These are phyloP conservation scores for Copromyces sp. DNA, from an alignment of 495 filamentous ascomycete genomes.

Conservation along the genomic window DNA sequence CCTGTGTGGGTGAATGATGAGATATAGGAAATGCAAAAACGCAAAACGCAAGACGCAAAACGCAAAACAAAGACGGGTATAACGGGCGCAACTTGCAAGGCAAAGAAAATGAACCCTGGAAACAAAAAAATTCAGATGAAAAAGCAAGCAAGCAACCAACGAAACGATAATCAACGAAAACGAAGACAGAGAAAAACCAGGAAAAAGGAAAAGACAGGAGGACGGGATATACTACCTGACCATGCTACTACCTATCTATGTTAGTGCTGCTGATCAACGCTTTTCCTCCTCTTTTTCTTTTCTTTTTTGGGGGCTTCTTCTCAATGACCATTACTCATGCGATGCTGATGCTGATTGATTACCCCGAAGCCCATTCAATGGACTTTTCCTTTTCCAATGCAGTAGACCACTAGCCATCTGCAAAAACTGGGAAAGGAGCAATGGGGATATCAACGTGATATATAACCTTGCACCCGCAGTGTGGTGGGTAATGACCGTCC, in stretches of 20 bases:
- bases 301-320: too few relatives aligned
- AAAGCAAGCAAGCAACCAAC: neutral
- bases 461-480: neutral
- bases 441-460: too few relatives aligned
- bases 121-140: neutral
- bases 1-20: neutral
- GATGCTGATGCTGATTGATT: too few relatives aligned
- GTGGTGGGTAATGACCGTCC: too few relatives aligned
- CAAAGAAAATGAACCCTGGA: neutral
- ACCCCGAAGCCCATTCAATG: too few relatives aligned
- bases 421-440: neutral
- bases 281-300: neutral
- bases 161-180: too few relatives aligned
- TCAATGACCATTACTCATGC: too few relatives aligned
- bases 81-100: neutral
- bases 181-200: neutral
- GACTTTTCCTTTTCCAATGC: too few relatives aligned
- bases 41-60: neutral
- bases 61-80: neutral
- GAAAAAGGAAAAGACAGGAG: neutral
- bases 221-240: neutral
- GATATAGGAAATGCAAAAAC: neutral
- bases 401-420: neutral
- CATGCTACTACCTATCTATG: neutral
- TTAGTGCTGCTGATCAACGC: neutral